Evolutionary conservation across 2,329 filamentous ascomycete species (phyloP).

Genomic region (Penicillium aurantiogriseum): DNA sequence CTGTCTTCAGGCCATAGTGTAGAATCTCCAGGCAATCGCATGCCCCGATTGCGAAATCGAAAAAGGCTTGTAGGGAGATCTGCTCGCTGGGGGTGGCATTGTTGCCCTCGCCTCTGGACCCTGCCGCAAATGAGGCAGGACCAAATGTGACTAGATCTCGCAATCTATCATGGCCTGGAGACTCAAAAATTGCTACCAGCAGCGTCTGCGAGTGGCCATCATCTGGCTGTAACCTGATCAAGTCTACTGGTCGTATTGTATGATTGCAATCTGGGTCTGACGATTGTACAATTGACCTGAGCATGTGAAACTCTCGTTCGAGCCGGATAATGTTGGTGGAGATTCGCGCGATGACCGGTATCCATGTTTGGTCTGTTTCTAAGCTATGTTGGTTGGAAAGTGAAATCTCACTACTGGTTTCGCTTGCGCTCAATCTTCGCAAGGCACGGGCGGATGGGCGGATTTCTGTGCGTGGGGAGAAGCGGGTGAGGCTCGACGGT

Average conservation of each 20-base stretch:
- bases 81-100: constrained; percentile 55
- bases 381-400: constrained; percentile 33
- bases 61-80: constrained; percentile 71
- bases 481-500: constrained; percentile 44
- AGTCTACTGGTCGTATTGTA: constrained; percentile 76
- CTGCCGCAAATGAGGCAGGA: constrained; percentile 66
- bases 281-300: constrained; percentile 67
- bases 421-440: constrained; percentile 53
- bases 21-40: constrained; percentile 82
- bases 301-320: constrained; percentile 83
- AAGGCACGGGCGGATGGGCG: constrained; percentile 41
- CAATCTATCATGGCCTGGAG: constrained; percentile 72
- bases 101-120: constrained; percentile 47
- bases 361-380: constrained; percentile 43
- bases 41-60: constrained; percentile 89
- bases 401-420: constrained; percentile 46
- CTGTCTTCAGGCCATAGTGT: constrained; percentile 82
- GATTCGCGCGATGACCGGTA: constrained; percentile 74
- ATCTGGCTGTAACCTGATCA: constrained; percentile 67
- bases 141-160: constrained; percentile 72
- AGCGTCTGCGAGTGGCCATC: constrained; percentile 69
- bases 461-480: constrained; percentile 44
- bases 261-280: constrained; percentile 72
- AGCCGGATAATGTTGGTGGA: constrained; percentile 79
- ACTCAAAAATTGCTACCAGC: constrained; percentile 76